These are phyloP conservation scores for Termitomyces sp. DNA, from an alignment of 1,284 basidiomycete species.

Conservation along the genomic window DNA sequence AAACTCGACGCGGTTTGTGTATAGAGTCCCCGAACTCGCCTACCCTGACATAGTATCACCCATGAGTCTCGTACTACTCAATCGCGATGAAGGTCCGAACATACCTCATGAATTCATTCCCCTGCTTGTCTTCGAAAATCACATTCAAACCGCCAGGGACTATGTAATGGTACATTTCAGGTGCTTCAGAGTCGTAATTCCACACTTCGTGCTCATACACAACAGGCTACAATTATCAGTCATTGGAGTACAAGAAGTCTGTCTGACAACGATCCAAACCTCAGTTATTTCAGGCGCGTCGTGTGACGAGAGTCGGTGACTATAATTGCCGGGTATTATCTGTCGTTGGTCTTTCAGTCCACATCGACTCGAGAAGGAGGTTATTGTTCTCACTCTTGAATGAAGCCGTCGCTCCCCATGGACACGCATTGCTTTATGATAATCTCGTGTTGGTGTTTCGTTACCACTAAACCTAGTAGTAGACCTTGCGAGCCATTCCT, in stretches of 20 bases:
- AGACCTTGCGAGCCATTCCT: background rate
- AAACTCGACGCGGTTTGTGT: slow-evolving; percentile 17
- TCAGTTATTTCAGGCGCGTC: slow-evolving; percentile 16
- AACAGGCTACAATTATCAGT: slow-evolving; percentile 16
- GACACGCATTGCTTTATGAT: background rate
- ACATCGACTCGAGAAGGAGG: too few species aligned
- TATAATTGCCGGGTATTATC: too few species aligned
- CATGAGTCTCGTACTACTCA: background rate
- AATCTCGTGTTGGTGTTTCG: too few species aligned
- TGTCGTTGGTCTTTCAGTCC: too few species aligned
- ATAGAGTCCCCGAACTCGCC: slow-evolving; percentile 36
- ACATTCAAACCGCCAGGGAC: slow-evolving; percentile 62
- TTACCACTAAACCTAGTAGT: background rate
- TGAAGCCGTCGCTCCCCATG: background rate
- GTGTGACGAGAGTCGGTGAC: background rate
- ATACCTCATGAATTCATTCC: slow-evolving; percentile 44
- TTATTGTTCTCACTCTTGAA: background rate
- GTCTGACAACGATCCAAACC: slow-evolving; percentile 8
- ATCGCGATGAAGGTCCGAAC: slow-evolving; percentile 41
- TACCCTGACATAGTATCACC: slow-evolving; percentile 30
- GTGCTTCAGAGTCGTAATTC: slow-evolving; percentile 18
- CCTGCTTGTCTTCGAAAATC: slow-evolving; percentile 63
- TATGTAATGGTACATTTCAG: slow-evolving; percentile 53
- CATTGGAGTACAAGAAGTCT: background rate
- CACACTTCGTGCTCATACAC: slow-evolving; percentile 16